phyloP scores from a whole-genome alignment of 2,329 filamentous ascomycete genomes.

The Domatiomyces catenatus region DNA sequence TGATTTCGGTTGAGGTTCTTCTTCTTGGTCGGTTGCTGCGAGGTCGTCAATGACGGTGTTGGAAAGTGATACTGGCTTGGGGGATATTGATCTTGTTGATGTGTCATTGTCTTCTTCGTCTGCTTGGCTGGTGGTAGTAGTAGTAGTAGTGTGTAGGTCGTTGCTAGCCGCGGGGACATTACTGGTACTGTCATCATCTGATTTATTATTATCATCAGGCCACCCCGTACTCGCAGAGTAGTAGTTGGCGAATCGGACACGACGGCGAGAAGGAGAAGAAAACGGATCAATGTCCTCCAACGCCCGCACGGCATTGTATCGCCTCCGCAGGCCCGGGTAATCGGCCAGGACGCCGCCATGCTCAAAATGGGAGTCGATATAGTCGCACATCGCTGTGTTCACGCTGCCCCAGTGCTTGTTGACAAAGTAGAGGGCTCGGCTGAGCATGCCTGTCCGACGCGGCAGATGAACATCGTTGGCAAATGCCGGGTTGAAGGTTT shows the following conservation, averaged over 20 bases:
- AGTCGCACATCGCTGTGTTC: slow-evolving; percentile 52
- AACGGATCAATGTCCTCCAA: slow-evolving; percentile 56
- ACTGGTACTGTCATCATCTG: background rate
- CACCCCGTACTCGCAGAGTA: slow-evolving; percentile 73
- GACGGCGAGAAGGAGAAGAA: slow-evolving; percentile 12
- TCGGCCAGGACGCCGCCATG: slow-evolving; percentile 72
- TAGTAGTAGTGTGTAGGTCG: background rate
- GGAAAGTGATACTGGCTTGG: slow-evolving; percentile 1
- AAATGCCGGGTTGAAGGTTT: slow-evolving; percentile 62
- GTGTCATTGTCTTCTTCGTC: background rate
- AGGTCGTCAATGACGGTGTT: too few relatives aligned
- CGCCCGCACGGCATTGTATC: slow-evolving; percentile 54
- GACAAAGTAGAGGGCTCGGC: slow-evolving; percentile 56
- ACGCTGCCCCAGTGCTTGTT: slow-evolving; percentile 66
- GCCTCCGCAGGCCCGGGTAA: slow-evolving; percentile 49
- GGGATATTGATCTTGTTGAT: background rate
- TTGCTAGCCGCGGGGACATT: background rate
- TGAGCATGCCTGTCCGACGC: slow-evolving; percentile 50
- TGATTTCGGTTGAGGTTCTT: slow-evolving; percentile 37
- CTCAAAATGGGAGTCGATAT: slow-evolving; percentile 66
- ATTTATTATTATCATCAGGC: slow-evolving; percentile 35
- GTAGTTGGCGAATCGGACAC: slow-evolving; percentile 74
- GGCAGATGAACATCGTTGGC: slow-evolving; percentile 56
- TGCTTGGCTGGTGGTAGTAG: background rate
- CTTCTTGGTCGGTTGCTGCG: slow-evolving; percentile 39